phyloP scores from a whole-genome alignment of 2,329 filamentous ascomycete species.

The Sclerotinia sclerotiorum region DNA sequence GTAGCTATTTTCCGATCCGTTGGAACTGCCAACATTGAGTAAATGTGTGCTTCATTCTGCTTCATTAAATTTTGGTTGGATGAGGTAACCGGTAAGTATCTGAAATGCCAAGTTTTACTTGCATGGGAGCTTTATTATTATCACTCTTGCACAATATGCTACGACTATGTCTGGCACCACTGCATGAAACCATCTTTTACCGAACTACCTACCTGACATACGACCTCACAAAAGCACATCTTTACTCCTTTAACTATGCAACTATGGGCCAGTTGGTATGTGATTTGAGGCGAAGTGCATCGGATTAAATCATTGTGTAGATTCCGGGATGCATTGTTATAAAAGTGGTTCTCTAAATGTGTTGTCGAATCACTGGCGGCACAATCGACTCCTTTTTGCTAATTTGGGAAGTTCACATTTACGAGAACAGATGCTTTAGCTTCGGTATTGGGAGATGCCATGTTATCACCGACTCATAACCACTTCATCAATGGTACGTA shows the following conservation, averaged over 20 bases:
- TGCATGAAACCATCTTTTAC: not conserved
- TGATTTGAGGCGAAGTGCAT: not conserved
- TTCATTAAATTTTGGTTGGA: not conserved
- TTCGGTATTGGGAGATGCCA: conserved; percentile 1
- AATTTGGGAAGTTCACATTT: conserved; percentile 7
- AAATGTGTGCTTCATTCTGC: not conserved
- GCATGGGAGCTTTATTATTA: not conserved
- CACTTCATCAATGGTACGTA: conserved; percentile 2
- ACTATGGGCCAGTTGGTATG: too few relatives aligned
- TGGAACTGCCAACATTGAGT: not conserved
- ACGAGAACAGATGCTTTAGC: not conserved
- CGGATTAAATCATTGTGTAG: not conserved
- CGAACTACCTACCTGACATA: not conserved
- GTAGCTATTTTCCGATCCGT: not conserved
- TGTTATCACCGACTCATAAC: not conserved
- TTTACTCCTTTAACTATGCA: not conserved
- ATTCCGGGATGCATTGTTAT: not conserved
- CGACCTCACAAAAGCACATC: not conserved
- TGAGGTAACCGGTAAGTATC: not conserved
- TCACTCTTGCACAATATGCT: not conserved
- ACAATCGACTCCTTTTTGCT: not conserved
- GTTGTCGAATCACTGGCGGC: conserved; percentile 12
- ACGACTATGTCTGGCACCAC: not conserved
- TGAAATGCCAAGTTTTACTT: not conserved
- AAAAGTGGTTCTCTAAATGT: not conserved